Base-by-base conservation (phyloP, 2,329 filamentous ascomycete genomes). In the Cladophialophora exuberans region DNA sequence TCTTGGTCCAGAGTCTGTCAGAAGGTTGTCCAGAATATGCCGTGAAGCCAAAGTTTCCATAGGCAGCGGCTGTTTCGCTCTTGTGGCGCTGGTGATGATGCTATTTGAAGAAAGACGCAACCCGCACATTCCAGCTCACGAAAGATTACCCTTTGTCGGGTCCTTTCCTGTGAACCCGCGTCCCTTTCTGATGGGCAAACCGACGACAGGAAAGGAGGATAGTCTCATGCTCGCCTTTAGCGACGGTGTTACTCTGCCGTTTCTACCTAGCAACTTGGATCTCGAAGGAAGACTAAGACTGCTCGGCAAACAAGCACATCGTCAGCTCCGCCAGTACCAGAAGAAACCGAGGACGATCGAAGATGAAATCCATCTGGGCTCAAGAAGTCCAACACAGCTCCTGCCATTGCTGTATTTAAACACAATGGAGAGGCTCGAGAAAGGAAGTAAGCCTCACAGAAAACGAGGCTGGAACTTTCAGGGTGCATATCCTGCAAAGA, bases 61-160 rank as follows among this genome's bases (percentile, higher is more conserved):
- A 2, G 62, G 62, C 10, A 59, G 57, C 25, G 62, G 62, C 5
- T 56, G 52, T 36, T 64, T 64, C 36, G 57, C 62, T 4, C 44
- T 64, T 18, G 62, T 64, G 3, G 60, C 60, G 1, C 23, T 64
- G 38, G 60, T 58, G 2, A 64, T 64, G 62, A 64, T 64, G 62
- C 20, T 53, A 3, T 49, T 64, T 15, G 52, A 64, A 39, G 62
- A 64, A 44, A 25, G 28, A 20, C 57, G 53, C 35, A 31, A 61
- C 47, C 60, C 60, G 4, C 11, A 57, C 15, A 30, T 61, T 6
- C 38, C 60, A 38, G 9, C 42, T 2, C 22, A 56, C 18, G 35
- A 59, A 13, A 52, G 60, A 1, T 49, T 54, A 17, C 57, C 60
- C 28, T 64, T 64, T 30, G 55, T 61, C n/a, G 62, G 60, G 10